Conservation (phyloP, 768 basidiomycete genomes). For the Fomitopsis serialis region DNA sequence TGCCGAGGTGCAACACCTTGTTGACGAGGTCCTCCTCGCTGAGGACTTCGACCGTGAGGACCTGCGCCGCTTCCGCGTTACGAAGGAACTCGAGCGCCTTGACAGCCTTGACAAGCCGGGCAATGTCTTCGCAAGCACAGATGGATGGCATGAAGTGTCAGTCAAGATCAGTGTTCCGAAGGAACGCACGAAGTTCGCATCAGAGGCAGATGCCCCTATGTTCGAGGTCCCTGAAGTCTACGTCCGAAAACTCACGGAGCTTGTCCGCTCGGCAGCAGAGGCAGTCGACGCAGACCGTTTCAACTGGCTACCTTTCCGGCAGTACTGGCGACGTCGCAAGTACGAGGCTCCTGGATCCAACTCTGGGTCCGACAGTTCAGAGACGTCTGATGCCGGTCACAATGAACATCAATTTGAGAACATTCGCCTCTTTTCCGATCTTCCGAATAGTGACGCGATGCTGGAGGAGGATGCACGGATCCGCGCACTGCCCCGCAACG, state of each 20-base stretch:
- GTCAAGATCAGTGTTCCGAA: conserved; percentile 22
- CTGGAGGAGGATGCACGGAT: conserved; percentile 9
- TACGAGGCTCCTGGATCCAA: no score
- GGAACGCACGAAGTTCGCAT: not conserved
- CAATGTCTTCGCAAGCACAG: conserved; percentile 7
- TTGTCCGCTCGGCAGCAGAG: conserved; percentile 2
- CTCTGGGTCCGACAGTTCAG: no score
- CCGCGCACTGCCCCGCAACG: conserved; percentile 1
- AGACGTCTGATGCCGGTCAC: no score
- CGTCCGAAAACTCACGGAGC: conserved; percentile 16
- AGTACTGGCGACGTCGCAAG: not conserved
- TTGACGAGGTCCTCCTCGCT: conserved; percentile 9
- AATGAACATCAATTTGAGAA: no score
- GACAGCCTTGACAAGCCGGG: conserved; percentile 9
- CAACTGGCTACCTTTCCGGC: conserved; percentile 5
- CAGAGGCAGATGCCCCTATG: conserved; percentile 24
- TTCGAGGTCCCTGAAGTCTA: conserved; percentile 25
- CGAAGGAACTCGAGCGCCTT: conserved; percentile 2
- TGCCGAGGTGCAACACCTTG: conserved; percentile 20
- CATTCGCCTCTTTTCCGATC: conserved; percentile 12
- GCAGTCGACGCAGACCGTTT: not conserved
- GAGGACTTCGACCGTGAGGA: not conserved
- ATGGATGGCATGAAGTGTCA: conserved; percentile 12
- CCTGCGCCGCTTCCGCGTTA: not conserved
- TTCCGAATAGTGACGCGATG: conserved; percentile 10